These are phyloP conservation scores for Pulveroboletus frians DNA, from an alignment of 768 basidiomycete genomes.

Conservation along the genomic window DNA sequence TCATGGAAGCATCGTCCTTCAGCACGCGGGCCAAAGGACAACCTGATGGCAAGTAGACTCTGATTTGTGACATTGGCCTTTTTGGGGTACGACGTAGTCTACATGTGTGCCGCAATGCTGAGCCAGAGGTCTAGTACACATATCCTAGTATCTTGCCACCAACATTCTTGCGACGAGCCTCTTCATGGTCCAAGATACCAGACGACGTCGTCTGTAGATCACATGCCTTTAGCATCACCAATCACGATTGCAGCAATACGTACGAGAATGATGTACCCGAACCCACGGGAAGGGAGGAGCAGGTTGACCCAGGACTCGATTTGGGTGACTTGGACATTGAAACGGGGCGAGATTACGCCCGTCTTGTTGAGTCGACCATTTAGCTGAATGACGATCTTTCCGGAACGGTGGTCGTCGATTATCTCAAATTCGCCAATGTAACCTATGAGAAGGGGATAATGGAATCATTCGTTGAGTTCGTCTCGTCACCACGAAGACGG, in stretches of 20 bases:
- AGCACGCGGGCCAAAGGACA: too few relatives aligned
- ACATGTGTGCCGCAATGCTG: conserved; percentile 13
- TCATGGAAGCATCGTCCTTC: too few relatives aligned
- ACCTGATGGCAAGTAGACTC: too few relatives aligned
- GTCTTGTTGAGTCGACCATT: conserved; percentile 99
- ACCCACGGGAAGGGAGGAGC: conserved; percentile 91
- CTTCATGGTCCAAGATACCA: conserved; percentile 98
- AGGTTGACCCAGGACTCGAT: conserved; percentile 97
- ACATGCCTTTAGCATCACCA: background rate
- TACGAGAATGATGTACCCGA: conserved; percentile 94
- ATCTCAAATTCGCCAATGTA: conserved; percentile 99
- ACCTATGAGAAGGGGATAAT: conserved; percentile 40
- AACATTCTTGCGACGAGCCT: conserved; percentile 96
- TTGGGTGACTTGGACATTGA: conserved; percentile 89
- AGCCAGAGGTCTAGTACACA: conserved; percentile 59
- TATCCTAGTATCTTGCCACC: conserved; percentile 94
- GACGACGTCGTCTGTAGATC: conserved; percentile 81
- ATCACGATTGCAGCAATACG: conserved; percentile 23
- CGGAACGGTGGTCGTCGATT: conserved; percentile 97
- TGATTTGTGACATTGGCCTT: conserved; percentile 1
- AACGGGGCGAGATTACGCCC: conserved; percentile 99
- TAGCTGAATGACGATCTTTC: conserved; percentile 97
- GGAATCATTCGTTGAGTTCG: background rate
- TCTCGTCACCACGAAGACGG: background rate
- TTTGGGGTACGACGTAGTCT: conserved; percentile 19